Base-by-base conservation (phyloP, 306 rosid species). In the Crataegus laevigata region DNA sequence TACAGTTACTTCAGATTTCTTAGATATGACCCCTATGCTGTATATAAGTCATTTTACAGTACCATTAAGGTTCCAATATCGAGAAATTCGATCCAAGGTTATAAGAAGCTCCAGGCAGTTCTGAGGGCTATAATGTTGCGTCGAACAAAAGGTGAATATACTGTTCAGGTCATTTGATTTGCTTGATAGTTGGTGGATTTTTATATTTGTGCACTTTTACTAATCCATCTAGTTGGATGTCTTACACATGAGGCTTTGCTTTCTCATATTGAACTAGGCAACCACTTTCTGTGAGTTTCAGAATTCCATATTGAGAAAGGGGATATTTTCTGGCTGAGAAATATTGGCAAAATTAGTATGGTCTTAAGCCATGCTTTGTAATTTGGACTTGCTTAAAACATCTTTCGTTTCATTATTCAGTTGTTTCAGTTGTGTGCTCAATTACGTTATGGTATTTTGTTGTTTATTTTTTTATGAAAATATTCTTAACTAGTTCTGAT, bases 71-170 rank as follows among this genome's bases (percentile, higher is more conserved):
- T 92, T 80, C 99, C 92, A 8, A 94, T 94, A 81, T 90, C 97
- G 80, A 89, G 84, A 89, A 83, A 90, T 84, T 67, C 99, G 29
- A 70, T 88, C 70, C 93, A 91, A 36, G 99, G 99, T 51, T 94
- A 94, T 83, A 94, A 94, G 88, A 94, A 94, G 84, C 99, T 94
- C 75, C 99, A 94, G 86, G 96, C 93, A 59, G 97, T 94, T 83
- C 77, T 94, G 86, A 94, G 97, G 85, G 96, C 99, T 80, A 90
- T 94, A 86, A 94, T 94, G 99, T 86, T 94, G 67, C 97, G 99
- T 14, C 98, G 99, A 15, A 94, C 99, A 43, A 94, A 94, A 90
- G 99, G 99, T 94, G 71, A 82, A 61, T 68, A 28, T 28, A 29
- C 77, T 63, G 68, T 71, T 21, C 72, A 29, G 22, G 32, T 34